Conservation (phyloP, 1,139 yeast species). For the Meyerozyma smithsonii region DNA sequence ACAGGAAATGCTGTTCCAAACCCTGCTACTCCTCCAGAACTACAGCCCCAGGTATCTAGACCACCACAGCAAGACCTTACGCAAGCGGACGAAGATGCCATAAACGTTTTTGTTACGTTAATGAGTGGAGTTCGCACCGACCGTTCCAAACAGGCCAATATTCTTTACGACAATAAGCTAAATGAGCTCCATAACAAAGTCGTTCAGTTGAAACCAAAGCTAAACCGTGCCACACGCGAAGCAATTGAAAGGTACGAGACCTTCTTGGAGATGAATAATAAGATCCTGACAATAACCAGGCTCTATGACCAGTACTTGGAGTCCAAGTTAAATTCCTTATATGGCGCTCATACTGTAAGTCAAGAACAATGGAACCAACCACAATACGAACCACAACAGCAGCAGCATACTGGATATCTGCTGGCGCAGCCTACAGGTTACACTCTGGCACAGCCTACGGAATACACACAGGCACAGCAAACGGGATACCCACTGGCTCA, state of each 20-base stretch:
- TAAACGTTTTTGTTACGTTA: constrained; percentile 64
- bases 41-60: constrained; percentile 4
- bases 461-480: not conserved
- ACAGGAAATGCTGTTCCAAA: constrained; percentile 10
- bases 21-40: no score
- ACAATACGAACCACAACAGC: not conserved
- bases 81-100: constrained; percentile 60
- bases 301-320: constrained; percentile 79
- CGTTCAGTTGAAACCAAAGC: constrained; percentile 65
- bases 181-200: constrained; percentile 64
- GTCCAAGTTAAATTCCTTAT: constrained; percentile 50
- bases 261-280: constrained; percentile 74
- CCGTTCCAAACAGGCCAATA: constrained; percentile 45
- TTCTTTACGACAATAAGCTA: constrained; percentile 57
- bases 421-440: not conserved
- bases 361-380: constrained; percentile 4
- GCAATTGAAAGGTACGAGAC: constrained; percentile 65
- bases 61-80: constrained; percentile 36
- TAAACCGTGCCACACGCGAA: constrained; percentile 60
- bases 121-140: constrained; percentile 51
- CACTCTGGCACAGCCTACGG: not conserved
- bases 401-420: not conserved
- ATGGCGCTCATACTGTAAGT: constrained; percentile 29
- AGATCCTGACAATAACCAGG: constrained; percentile 72
- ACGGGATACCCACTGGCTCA: not conserved